Percentiles rank a stretch among this genome's conserved stretches.
Evolutionary conservation across 2,329 filamentous ascomycete genomes (phyloP).

Genomic region (Calonectria montana): DNA sequence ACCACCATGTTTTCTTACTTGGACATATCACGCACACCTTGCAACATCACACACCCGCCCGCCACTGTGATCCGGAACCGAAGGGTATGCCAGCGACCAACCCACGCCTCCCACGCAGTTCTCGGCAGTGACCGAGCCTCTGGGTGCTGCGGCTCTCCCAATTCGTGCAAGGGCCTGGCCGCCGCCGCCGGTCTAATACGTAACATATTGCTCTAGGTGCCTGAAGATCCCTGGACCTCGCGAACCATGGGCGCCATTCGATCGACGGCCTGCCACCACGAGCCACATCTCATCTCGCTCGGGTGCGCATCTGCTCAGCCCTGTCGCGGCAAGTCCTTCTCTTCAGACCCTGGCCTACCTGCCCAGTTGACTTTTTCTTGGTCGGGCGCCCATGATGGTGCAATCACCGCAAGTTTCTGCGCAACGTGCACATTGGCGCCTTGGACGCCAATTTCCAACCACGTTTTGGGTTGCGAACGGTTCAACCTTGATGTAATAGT

Average conservation of each 20-base stretch:
- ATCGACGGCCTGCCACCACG: slow-evolving; percentile 21
- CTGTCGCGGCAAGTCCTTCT: slow-evolving; percentile 5
- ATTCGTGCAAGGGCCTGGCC: background rate
- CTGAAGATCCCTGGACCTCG: slow-evolving; percentile 19
- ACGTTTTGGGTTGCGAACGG: slow-evolving; percentile 18
- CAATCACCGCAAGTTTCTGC: slow-evolving; percentile 31
- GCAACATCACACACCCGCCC: background rate
- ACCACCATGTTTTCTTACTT: background rate
- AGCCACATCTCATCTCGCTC: slow-evolving; percentile 25
- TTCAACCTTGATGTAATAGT: background rate
- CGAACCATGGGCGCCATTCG: slow-evolving; percentile 17
- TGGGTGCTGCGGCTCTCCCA: slow-evolving; percentile 5
- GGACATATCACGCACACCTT: background rate
- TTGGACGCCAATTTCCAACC: slow-evolving; percentile 3
- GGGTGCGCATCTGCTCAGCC: slow-evolving; percentile 18
- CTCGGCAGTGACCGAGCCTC: slow-evolving; percentile 11
- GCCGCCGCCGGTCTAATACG: slow-evolving; percentile 23
- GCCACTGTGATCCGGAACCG: background rate
- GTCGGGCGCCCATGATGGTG: slow-evolving; percentile 23
- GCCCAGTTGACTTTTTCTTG: slow-evolving; percentile 24
- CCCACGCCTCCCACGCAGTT: slow-evolving; percentile 4
- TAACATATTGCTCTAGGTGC: slow-evolving; percentile 23
- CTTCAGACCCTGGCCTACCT: slow-evolving; percentile 27
- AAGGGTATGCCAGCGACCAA: background rate
- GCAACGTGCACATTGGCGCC: slow-evolving; percentile 36